phyloP scores from a whole-genome alignment of 441 rosid species.

The Capsella rubella region DNA sequence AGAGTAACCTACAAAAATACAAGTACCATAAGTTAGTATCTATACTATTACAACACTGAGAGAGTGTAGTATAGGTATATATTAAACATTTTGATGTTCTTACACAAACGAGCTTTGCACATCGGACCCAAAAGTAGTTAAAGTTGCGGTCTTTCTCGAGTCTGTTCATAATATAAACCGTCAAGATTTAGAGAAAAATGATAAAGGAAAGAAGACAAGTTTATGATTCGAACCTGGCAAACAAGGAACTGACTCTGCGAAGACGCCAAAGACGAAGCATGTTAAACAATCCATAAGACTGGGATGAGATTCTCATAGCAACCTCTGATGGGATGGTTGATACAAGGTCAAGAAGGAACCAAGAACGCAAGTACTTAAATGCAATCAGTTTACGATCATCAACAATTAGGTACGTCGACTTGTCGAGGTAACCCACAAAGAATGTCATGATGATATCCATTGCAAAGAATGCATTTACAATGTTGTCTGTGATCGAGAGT shows the following conservation, averaged over 20 bases:
- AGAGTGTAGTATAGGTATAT: not conserved
- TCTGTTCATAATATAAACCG: slow-evolving; percentile 50
- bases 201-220: not conserved
- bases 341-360: slow-evolving; percentile 74
- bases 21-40: not conserved
- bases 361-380: slow-evolving; percentile 69
- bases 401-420: slow-evolving; percentile 66
- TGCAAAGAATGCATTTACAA: slow-evolving; percentile 86
- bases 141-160: slow-evolving; percentile 86
- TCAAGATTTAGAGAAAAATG: not conserved
- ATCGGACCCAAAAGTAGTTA: slow-evolving; percentile 88
- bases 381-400: slow-evolving; percentile 76
- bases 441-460: slow-evolving; percentile 81
- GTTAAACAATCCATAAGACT: slow-evolving; percentile 72
- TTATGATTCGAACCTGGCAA: slow-evolving; percentile 61
- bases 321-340: slow-evolving; percentile 81
- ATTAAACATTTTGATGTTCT: slow-evolving; percentile 44
- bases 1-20: slow-evolving; percentile 70
- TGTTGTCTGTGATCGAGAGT: slow-evolving; percentile 68
- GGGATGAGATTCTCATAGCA: slow-evolving; percentile 63
- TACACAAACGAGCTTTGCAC: slow-evolving; percentile 79
- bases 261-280: slow-evolving; percentile 99
- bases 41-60: slow-evolving; percentile 3
- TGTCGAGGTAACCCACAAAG: slow-evolving; percentile 85
- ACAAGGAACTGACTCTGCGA: slow-evolving; percentile 84